Evolutionary conservation across 2,329 filamentous ascomycete species (phyloP), one percentile per base, ranked within the genome.

Genomic region (Microcyclosporella mali): DNA sequence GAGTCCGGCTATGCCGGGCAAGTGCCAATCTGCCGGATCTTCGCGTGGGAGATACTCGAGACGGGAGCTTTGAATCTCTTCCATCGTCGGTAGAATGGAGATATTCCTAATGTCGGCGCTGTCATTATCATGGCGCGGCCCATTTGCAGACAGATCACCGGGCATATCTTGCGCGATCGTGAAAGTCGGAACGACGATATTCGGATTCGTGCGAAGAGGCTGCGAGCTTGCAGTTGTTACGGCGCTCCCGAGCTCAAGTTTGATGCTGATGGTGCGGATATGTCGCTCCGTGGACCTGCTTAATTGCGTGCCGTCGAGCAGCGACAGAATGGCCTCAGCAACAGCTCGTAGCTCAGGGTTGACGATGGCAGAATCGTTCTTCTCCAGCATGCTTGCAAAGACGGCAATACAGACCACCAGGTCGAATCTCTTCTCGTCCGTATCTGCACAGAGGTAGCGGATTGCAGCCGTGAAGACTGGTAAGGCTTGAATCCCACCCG

Each of bases 51-150:
- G 17, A 28, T 46, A 51, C 19, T 51, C 45, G 9, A 17, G 9
- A 6, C 37, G 37, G 7, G 37, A 18, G 37, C 44, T 50, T 8
- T 9, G 53, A 7, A 51, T 47, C 30, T 88, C 84, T 37, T 83
- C 77, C 0, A 72, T 60, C 0, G 83, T 88, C 0, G 84, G 85
- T 36, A 78, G 72, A 11, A 88, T 79, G 2, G 73, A 64, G 27
- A 86, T 78, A 0, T 78, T 46, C 0, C 76, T 70, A 51, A 81
- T 81, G 49, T 85, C 71, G 1, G 55, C 66, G 55, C 75, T 75
- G 52, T 88, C 84, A 41, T 89, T 89, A 59, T 88, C 81, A 50
- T 89, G 84, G 0, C 84, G 73, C 0, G 82, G 82, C 0, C 84
- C 84, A 14, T 37, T 6, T 9, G 0, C 36, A 6, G 60, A 64